phyloP scores from a whole-genome alignment of 208 protist species.

The Crithidia thermophila region DNA sequence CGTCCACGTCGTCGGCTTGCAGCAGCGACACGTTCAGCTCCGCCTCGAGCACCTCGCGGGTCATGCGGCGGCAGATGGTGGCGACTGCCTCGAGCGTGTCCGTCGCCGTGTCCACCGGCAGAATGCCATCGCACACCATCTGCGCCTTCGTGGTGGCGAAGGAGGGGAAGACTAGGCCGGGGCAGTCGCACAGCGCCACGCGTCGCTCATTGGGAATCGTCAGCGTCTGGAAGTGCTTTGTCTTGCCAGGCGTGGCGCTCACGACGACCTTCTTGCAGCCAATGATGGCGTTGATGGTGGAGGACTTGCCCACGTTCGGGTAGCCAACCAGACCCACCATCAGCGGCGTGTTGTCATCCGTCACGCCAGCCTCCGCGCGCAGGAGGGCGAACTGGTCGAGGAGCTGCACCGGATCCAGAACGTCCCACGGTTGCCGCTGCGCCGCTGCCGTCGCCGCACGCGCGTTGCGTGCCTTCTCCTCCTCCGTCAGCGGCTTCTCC shows the following conservation, averaged over 20 bases:
- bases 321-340: conserved; percentile 97
- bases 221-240: conserved; percentile 99
- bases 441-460: conserved; percentile 42
- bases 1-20: conserved; percentile 70
- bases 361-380: conserved; percentile 43
- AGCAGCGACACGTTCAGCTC: conserved; percentile 66
- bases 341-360: conserved; percentile 47
- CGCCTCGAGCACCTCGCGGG: conserved; percentile 63
- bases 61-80: conserved; percentile 66
- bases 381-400: conserved; percentile 77
- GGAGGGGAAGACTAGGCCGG: conserved; percentile 97
- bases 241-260: conserved; percentile 97
- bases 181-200: conserved; percentile 97
- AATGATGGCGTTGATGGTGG: conserved; percentile 97
- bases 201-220: conserved; percentile 89
- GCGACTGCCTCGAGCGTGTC: conserved; percentile 66
- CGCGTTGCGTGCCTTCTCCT: conserved; percentile 64
- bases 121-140: conserved; percentile 97
- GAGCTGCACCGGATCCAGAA: conserved; percentile 76
- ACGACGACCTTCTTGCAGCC: conserved; percentile 96
- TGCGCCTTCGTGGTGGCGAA: conserved; percentile 93
- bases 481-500: conserved; percentile 57
- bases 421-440: conserved; percentile 47
- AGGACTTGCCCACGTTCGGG: conserved; percentile 99
- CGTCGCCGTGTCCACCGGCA: conserved; percentile 92